These are phyloP conservation scores for Aristolochia contorta DNA, from an alignment of 164 flowering plant species.

Conservation along the genomic window DNA sequence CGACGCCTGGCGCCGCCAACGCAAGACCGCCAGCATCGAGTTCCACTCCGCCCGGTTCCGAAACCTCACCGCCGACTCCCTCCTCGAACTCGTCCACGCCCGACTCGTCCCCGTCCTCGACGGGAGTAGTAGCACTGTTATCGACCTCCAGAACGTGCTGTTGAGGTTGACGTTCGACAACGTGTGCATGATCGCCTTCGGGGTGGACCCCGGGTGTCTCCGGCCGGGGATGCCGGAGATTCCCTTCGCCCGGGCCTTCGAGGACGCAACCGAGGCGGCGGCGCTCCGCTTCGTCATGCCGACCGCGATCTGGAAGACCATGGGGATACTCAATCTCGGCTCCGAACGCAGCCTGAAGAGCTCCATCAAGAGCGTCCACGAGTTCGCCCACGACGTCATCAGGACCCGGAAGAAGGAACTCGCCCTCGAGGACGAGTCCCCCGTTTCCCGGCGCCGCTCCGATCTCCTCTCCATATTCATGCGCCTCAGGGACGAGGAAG, in stretches of 20 bases:
- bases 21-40: conserved; percentile 82
- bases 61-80: conserved; percentile 43
- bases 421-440: no score
- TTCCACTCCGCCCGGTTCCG: conserved; percentile 77
- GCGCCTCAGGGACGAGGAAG: conserved; percentile 59
- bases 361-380: conserved; percentile 52
- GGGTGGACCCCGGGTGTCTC: conserved; percentile 86
- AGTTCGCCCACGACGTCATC: conserved; percentile 64
- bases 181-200: conserved; percentile 92
- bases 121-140: no score
- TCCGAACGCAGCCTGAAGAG: conserved; percentile 41
- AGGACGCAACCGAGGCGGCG: conserved; percentile 77
- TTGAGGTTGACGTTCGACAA: conserved; percentile 82
- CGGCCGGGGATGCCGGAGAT: conserved; percentile 52
- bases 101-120: conserved; percentile 60
- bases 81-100: conserved; percentile 54
- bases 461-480: conserved; percentile 77
- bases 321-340: conserved; percentile 52
- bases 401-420: conserved; percentile 66
- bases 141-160: conserved; percentile 74
- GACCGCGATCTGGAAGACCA: conserved; percentile 51
- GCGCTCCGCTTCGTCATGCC: conserved; percentile 63
- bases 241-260: conserved; percentile 78
- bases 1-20: conserved; percentile 68
- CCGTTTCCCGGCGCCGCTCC: no score